A percentile compares a stretch with the other conserved stretches of the same genome.
Evolutionary conservation across 1,284 basidiomycete genomes (phyloP).

Genomic region (Neolentinus lepideus): DNA sequence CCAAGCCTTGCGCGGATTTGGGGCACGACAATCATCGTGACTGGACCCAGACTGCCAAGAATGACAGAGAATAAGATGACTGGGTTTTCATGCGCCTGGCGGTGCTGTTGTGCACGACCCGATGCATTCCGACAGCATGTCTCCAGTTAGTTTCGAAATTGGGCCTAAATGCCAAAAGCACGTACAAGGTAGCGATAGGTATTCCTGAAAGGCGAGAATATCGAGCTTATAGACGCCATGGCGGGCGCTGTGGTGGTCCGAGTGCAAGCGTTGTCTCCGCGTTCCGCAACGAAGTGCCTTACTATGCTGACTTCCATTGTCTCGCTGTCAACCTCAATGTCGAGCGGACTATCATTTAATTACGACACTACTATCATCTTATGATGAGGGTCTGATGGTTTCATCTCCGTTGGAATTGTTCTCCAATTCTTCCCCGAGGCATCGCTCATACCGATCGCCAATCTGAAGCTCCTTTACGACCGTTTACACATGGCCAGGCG

Average conservation of each 20-base stretch:
- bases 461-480: neutral
- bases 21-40: constrained; percentile 72
- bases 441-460: neutral
- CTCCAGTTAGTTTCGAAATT: neutral
- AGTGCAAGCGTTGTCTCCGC: neutral
- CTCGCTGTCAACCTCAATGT: neutral
- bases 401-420: neutral
- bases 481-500: neutral
- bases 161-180: neutral
- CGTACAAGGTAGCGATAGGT: constrained; percentile 2
- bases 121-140: neutral
- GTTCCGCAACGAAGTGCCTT: neutral
- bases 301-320: neutral
- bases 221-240: neutral
- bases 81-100: constrained; percentile 87
- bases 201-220: neutral
- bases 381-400: neutral
- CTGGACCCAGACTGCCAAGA: constrained; percentile 73
- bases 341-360: neutral
- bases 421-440: neutral
- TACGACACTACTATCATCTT: neutral
- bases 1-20: constrained; percentile 73
- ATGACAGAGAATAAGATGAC: constrained; percentile 86
- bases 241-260: neutral
- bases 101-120: constrained; percentile 38